Evolutionary conservation across 2,329 filamentous ascomycete species (phyloP), one percentile per base, ranked within the genome.

Genomic region (Penicillium brevicompactum): DNA sequence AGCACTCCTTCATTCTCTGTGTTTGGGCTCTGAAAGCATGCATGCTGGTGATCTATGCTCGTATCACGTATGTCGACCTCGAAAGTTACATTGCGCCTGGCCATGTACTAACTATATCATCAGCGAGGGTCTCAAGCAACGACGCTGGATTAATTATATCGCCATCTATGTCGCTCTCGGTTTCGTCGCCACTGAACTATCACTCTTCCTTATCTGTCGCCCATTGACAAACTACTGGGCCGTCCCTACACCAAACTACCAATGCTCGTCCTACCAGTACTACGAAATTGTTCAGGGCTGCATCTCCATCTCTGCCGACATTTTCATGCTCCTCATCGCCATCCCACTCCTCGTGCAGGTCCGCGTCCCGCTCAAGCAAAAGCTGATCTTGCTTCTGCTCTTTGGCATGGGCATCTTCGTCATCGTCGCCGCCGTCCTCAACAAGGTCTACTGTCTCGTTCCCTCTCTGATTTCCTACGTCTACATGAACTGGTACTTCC

Each of bases 1-100:
- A 88, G 60, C 78, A 87, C 69, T 80, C 82, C 63, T 87, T 89
- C 74, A 74, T 87, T 16, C 74, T 84, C n/a, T 68, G 70, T 4
- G 67, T 76, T 31, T 85, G 82, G 81, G 67, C 76, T 14, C 73
- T 82, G 59, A 85, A 84, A 59, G 70, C 76, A 22, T 83, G 81
- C 62, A 76, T 84, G 66, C 68, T 84, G 60, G 71, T 82, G 38
- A 80, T 84, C 63, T 82, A 82, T 66, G 69, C 72, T 31, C 77
- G 80, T 38, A 77, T 82, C 70, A 82, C 80, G 69, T 77, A 69
- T 45, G 68, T 58, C 13, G 11, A 43, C 14, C 2, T 30, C 34
- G 2, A 4, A 13, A 24, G 4, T 32, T 18, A 4, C 5, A 41
- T n/a, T 14, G 10, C 38, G 13, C 21, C 9, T 22, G 13, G 22